Evolutionary conservation across 2,329 filamentous ascomycete species (phyloP), one percentile per base, ranked within the genome.

Genomic region (Colletotrichum tabaci): DNA sequence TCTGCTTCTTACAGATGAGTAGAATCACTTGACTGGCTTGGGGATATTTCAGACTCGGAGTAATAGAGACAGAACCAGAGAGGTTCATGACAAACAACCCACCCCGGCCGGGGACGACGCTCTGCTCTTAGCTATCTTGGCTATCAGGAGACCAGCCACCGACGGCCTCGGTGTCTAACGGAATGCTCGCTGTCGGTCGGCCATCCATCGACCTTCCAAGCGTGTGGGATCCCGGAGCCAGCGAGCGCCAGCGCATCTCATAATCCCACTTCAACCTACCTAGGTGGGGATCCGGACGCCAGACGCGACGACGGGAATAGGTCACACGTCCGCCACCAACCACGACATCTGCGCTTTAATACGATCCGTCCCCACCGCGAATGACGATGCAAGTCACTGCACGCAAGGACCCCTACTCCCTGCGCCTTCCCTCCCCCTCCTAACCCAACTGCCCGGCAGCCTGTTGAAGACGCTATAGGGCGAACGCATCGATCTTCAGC

Each of bases 381-480:
- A 67, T 61, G 46, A 71, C 47, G 42, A 58, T 61, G 47, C 63
- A 53, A 35, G 42, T 35, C 6, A 35, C 53, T 69, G 46, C 60
- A 65, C 61, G 21, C 67, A 61, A 61, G 23, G 50, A 71, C 56
- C 63, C 62, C 61, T 49, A 47, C 56, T 44, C 62, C 26, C 44
- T 38, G 26, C 57, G 4, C 23, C 40, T 35, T 38, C 21, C 21
- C 16, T 6, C 16, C 40, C 21, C 40, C 15, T 10, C 15, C 7
- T 21, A 15, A 21, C 13, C 16, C 38, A 15, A 42, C 7, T 38
- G 38, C 38, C 12, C 35, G 35, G 35, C 35, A 16, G 35, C 21
- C 9, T 16, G 55, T 38, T 49, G 8, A 21, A 10, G n/a, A 9
- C 16, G 44, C 30, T 35, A 35, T 9, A 35, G 30, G 50, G 26